Evolutionary conservation across 2,329 filamentous ascomycete species (phyloP).

Genomic region (Colletotrichum aenigma): DNA sequence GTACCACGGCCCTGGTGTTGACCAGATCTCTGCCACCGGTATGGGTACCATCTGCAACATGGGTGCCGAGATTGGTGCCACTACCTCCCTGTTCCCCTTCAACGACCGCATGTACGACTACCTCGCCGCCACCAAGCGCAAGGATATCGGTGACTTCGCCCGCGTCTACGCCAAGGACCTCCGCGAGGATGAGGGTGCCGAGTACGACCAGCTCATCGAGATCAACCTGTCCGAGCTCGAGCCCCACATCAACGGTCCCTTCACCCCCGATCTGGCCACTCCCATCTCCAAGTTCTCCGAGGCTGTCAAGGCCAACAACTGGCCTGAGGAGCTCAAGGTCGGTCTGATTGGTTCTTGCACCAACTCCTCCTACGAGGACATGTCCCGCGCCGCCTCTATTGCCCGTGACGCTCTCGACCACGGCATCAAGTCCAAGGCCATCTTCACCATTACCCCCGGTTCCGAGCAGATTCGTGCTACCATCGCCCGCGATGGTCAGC

Average conservation of each 20-base stretch:
- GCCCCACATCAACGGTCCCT: constrained; percentile 98
- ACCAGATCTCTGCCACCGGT: constrained; percentile 79
- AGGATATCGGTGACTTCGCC: constrained; percentile 88
- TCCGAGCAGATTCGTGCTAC: constrained; percentile 97
- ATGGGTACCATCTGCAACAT: constrained; percentile 84
- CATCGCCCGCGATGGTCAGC: constrained; percentile 87
- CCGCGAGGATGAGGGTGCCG: constrained; percentile 83
- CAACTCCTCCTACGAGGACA: constrained; percentile 86
- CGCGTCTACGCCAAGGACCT: constrained; percentile 85
- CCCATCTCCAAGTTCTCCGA: constrained; percentile 98
- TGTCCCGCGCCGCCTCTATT: constrained; percentile 91
- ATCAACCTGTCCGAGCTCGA: constrained; percentile 95
- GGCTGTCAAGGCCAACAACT: constrained; percentile 90
- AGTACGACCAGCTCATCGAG: constrained; percentile 96
- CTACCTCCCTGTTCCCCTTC: constrained; percentile 96
- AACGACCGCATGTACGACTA: constrained; percentile 99
- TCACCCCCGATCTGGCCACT: constrained; percentile 97
- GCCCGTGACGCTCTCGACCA: constrained; percentile 89
- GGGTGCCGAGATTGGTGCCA: constrained; percentile 80
- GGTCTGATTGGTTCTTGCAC: constrained; percentile 98
- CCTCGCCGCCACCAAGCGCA: constrained; percentile 87
- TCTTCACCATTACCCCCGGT: constrained; percentile 95
- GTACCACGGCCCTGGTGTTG: constrained; percentile 74
- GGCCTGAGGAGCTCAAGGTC: constrained; percentile 96
- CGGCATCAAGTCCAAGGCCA: constrained; percentile 89